Base-by-base conservation (phyloP, 1,139 yeast species). In the Yamadazyma atmosphaerica region DNA sequence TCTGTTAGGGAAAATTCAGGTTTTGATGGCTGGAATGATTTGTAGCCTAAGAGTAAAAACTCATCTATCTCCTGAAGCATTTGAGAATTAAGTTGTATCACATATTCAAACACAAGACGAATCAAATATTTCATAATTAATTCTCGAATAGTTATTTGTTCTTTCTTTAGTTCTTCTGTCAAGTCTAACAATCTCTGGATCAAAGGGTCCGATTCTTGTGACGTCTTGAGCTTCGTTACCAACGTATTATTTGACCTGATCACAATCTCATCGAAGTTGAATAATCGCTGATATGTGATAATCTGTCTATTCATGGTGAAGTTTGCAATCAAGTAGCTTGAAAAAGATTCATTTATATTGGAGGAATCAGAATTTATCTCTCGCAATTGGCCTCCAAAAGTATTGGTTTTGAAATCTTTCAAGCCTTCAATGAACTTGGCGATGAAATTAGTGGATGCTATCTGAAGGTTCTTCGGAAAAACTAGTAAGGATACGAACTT, bases 211-310 rank as follows among this genome's bases (percentile, higher is more conserved):
- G 39, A 27, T 19, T 40, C 19, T 22, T 41, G 27, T 11, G 38
- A 16, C n/a, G 37, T 25, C 4, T 40, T 28, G 1, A 46, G 23
- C 23, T 43, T 38, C 3, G 36, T 34, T 4, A 38, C 51, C 38
- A 49, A 24, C 3, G 38, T 35, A 10, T 42, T 33, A 25, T 36
- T 39, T 1, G 65, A 49, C 19, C 50, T 51, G 11, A 55, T 37
- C 3, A 63, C 33, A 1, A 61, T 47, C 12, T 45, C 38, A 39
- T 67, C 58, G 29, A 65, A 54, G 33, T 57, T 60, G 35, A 49
- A 58, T n/a, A 53, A 42, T n/a, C 45, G 42, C 41, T 71, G 76
- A 18, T 60, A 44, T 6, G 41, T 39, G 12, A 43, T 51, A 4
- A 68, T 51, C 0, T 28, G 36, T 2, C 36, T 14, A 29, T 59